Percentiles rank a stretch among this genome's conserved stretches.
Conservation (phyloP, 2,329 filamentous ascomycete species). For the Aspergillus quadrilineatus region DNA sequence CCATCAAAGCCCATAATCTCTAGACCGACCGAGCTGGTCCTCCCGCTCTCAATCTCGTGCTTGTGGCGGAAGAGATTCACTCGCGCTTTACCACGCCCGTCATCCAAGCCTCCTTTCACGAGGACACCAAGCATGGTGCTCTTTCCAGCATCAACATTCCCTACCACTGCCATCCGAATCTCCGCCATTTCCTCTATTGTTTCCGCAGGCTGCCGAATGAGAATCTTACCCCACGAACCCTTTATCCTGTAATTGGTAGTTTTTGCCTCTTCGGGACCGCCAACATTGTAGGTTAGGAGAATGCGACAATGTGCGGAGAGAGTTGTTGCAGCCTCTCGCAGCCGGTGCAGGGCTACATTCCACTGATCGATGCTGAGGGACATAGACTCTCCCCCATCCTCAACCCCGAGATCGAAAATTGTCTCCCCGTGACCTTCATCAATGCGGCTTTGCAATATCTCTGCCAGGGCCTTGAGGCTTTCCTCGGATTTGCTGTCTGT, state of each 20-base stretch:
- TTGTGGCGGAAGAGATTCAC: constrained; percentile 97
- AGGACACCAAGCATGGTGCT: constrained; percentile 93
- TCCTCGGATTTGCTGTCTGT: constrained; percentile 56
- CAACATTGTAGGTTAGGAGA: constrained; percentile 87
- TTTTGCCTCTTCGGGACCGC: constrained; percentile 70
- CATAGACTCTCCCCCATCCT: constrained; percentile 87
- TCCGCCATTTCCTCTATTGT: constrained; percentile 87
- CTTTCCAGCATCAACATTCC: constrained; percentile 97
- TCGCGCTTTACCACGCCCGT: constrained; percentile 87
- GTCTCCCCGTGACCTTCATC: constrained; percentile 84
- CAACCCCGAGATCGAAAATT: constrained; percentile 87
- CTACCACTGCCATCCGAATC: constrained; percentile 92
- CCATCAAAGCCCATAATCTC: constrained; percentile 98
- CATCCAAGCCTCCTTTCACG: constrained; percentile 92
- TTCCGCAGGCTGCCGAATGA: constrained; percentile 72
- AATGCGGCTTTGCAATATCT: constrained; percentile 66
- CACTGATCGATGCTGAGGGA: constrained; percentile 71
- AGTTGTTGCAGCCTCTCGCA: constrained; percentile 64
- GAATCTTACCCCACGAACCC: constrained; percentile 78
- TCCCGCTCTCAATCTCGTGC: constrained; percentile 92
- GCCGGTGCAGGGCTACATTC: constrained; percentile 65
- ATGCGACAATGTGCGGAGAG: constrained; percentile 74
- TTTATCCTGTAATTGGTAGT: constrained; percentile 65
- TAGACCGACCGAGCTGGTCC: constrained; percentile 96
- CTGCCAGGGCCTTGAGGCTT: constrained; percentile 61